Evolutionary conservation across 768 basidiomycete species (phyloP).

Genomic region (Serendipita sp.): DNA sequence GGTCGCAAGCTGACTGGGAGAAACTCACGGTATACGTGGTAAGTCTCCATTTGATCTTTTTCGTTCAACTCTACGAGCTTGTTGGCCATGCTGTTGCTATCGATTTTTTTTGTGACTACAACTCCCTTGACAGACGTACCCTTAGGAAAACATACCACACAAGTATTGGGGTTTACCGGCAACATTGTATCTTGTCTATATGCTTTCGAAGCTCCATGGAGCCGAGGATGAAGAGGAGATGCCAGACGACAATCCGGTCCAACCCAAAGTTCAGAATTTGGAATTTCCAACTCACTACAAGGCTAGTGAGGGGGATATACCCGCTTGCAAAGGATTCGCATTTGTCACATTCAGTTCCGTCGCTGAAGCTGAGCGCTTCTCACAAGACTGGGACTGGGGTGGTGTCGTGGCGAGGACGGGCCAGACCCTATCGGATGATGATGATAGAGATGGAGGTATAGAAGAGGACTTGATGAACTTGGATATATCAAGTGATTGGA

Average conservation of each 20-base stretch:
- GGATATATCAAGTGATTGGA: constrained; percentile 4
- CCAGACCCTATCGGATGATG: constrained; percentile 1
- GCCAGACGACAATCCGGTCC: neutral
- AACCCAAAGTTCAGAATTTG: constrained; percentile 32
- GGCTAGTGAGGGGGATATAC: constrained; percentile 35
- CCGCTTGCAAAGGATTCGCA: constrained; percentile 61
- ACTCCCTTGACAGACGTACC: constrained; percentile 7
- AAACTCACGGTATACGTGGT: constrained; percentile 52
- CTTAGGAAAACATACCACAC: constrained; percentile 54
- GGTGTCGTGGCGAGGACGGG: neutral
- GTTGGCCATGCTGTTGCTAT: neutral
- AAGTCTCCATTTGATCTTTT: constrained; percentile 14
- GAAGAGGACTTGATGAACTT: neutral
- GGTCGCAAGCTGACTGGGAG: constrained; percentile 39
- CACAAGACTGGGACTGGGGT: constrained; percentile 50
- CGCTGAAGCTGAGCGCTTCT: constrained; percentile 26
- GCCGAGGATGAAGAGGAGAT: constrained; percentile 3
- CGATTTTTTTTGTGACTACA: neutral
- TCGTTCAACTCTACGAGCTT: neutral
- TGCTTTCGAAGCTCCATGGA: constrained; percentile 17
- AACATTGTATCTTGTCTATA: constrained; percentile 27
- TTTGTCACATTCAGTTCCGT: constrained; percentile 37
- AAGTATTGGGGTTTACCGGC: constrained; percentile 34
- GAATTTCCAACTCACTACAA: constrained; percentile 45
- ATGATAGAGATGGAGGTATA: neutral